phyloP scores from a whole-genome alignment of 2,329 filamentous ascomycete genomes.

The Tolypocladium tropicale region DNA sequence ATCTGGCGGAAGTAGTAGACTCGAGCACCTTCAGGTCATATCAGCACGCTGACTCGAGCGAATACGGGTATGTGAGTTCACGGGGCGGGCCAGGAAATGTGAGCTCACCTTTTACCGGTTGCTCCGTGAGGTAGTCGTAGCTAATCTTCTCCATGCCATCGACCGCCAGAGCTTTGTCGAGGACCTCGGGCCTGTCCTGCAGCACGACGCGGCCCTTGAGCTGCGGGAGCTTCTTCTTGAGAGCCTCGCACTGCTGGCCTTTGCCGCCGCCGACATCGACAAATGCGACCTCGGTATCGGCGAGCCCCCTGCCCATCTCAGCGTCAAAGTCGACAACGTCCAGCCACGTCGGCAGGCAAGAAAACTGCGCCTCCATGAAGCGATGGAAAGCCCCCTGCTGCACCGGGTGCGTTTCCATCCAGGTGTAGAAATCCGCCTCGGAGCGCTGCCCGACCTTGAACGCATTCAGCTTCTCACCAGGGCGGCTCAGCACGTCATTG shows the following conservation, averaged over 20 bases:
- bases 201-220: constrained; percentile 8
- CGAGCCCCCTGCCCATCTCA: constrained; percentile 5
- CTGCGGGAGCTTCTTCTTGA: constrained; percentile 5
- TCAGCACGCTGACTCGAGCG: neutral
- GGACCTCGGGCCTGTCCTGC: constrained; percentile 12
- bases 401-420: constrained; percentile 8
- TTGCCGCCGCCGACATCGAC: constrained; percentile 12
- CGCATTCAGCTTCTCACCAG: constrained; percentile 5
- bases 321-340: constrained; percentile 10
- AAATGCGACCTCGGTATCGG: constrained; percentile 3
- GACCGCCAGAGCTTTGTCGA: constrained; percentile 9
- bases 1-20: constrained; percentile 18
- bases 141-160: constrained; percentile 13
- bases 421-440: constrained; percentile 8
- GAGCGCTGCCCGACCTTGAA: constrained; percentile 8
- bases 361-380: constrained; percentile 15
- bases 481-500: constrained; percentile 6
- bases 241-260: constrained; percentile 9
- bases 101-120: constrained; percentile 13
- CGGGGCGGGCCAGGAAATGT: neutral
- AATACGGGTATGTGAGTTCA: too few species aligned
- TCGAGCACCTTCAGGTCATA: constrained; percentile 7
- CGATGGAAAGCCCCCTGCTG: constrained; percentile 12
- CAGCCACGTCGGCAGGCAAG: constrained; percentile 12
- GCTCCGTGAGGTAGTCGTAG: constrained; percentile 11